phyloP scores from a whole-genome alignment of 2,329 filamentous ascomycete species.

The Penicillium sp. region DNA sequence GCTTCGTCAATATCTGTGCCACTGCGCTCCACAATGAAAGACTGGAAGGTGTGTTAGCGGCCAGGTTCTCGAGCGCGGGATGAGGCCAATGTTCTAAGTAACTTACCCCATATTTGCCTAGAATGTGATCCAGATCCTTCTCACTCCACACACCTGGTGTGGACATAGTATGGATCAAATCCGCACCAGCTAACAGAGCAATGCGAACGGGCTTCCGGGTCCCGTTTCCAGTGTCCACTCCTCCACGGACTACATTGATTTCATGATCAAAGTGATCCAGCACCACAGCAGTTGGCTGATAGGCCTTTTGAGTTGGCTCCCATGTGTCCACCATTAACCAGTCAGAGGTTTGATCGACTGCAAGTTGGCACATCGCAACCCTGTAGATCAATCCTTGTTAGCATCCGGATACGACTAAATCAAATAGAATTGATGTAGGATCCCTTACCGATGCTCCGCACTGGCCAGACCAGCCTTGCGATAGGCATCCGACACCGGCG shows the following conservation, averaged over 20 bases:
- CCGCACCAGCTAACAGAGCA: conserved; percentile 75
- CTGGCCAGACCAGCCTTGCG: conserved; percentile 77
- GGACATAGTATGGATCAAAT: conserved; percentile 72
- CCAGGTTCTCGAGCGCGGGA: not conserved
- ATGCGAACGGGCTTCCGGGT: conserved; percentile 67
- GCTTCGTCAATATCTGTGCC: conserved; percentile 89
- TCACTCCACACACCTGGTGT: conserved; percentile 73
- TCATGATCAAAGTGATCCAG: conserved; percentile 89
- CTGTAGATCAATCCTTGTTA: conserved; percentile 33
- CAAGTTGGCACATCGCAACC: conserved; percentile 82
- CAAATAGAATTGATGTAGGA: not conserved
- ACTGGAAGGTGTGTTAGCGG: conserved; percentile 33
- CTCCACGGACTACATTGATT: conserved; percentile 75
- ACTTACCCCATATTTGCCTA: conserved; percentile 69
- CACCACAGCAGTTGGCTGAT: conserved; percentile 84
- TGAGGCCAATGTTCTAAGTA: not conserved
- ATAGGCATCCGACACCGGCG: conserved; percentile 72
- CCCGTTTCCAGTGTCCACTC: conserved; percentile 68
- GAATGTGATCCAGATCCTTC: conserved; percentile 81
- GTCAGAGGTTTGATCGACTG: conserved; percentile 66
- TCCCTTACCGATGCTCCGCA: conserved; percentile 61
- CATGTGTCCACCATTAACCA: conserved; percentile 87
- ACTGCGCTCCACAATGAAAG: conserved; percentile 81
- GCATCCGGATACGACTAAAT: not conserved
- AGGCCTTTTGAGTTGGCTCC: conserved; percentile 81